A percentile compares a stretch with the other conserved stretches of the same genome.
Conservation (phyloP, 768 basidiomycete species). For the Tricholoma sp. region DNA sequence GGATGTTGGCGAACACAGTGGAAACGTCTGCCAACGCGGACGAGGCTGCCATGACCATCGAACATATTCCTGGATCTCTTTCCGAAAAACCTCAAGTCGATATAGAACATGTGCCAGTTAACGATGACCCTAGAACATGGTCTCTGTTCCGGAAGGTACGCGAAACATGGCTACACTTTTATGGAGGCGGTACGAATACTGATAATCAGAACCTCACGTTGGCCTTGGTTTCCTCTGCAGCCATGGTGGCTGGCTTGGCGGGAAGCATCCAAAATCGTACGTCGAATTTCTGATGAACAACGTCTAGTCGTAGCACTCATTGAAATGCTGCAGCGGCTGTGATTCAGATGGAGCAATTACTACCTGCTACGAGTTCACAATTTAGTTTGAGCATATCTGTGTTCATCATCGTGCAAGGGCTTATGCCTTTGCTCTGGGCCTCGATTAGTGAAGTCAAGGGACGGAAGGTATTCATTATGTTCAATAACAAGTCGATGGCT, state of each 20-base stretch:
- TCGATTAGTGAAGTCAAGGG: slow-evolving; percentile 44
- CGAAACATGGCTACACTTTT: neutral
- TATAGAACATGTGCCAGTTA: too few species aligned
- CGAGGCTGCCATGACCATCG: neutral
- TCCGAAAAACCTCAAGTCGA: neutral
- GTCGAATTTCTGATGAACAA: slow-evolving; percentile 9
- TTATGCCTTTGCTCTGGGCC: too few species aligned
- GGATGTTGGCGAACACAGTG: slow-evolving; percentile 4
- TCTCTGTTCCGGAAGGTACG: slow-evolving; percentile 38
- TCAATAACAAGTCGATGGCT: neutral
- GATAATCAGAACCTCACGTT: slow-evolving; percentile 37
- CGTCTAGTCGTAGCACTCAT: neutral
- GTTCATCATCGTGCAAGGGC: slow-evolving; percentile 73
- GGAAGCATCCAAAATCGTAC: slow-evolving; percentile 63
- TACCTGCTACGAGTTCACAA: slow-evolving; percentile 55
- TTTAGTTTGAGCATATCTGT: slow-evolving; percentile 66
- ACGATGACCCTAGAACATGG: too few species aligned
- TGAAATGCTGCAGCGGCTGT: slow-evolving; percentile 40
- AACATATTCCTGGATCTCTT: neutral
- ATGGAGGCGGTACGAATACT: neutral
- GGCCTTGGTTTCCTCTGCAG: slow-evolving; percentile 44
- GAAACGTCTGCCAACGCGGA: neutral
- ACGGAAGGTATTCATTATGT: slow-evolving; percentile 45
- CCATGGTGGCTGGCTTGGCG: slow-evolving; percentile 55
- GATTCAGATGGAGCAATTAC: slow-evolving; percentile 31